Evolutionary conservation across 2,329 filamentous ascomycete genomes (phyloP).

Genomic region (Nothophoma quercina): DNA sequence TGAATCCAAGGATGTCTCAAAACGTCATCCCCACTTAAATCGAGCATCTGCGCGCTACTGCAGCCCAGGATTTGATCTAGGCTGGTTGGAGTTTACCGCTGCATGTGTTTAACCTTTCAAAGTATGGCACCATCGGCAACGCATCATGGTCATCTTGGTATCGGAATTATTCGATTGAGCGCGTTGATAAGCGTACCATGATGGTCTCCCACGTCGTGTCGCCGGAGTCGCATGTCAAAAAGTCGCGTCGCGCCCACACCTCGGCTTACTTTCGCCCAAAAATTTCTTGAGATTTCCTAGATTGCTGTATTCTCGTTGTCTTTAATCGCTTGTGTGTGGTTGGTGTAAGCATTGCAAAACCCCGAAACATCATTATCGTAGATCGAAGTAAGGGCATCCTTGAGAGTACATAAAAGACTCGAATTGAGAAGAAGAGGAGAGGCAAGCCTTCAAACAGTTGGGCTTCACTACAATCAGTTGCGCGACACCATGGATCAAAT

Average conservation of each 20-base stretch:
- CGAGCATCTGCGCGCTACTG: conserved; percentile 24
- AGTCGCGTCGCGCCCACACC: conserved; percentile 11
- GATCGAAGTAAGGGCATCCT: conserved; percentile 13
- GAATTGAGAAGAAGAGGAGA: not conserved
- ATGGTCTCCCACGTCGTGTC: conserved; percentile 19
- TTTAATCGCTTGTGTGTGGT: conserved; percentile 4
- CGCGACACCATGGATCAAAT: conserved; percentile 2
- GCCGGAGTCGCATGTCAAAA: conserved; percentile 14
- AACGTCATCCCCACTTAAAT: conserved; percentile 22
- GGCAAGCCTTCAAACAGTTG: not conserved
- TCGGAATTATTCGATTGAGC: conserved; percentile 22
- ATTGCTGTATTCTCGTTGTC: conserved; percentile 9
- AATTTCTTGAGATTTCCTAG: conserved; percentile 5
- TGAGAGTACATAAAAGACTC: conserved; percentile 3
- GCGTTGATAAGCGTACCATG: conserved; percentile 28
- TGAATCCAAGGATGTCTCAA: conserved; percentile 21
- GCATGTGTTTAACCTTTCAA: conserved; percentile 1
- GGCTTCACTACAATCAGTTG: not conserved
- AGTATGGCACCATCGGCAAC: conserved; percentile 24
- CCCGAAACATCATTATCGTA: conserved; percentile 3
- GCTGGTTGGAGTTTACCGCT: conserved; percentile 5
- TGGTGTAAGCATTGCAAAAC: conserved; percentile 10
- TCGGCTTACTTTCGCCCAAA: conserved; percentile 14
- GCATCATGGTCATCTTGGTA: conserved; percentile 30
- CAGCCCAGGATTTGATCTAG: conserved; percentile 16